Conservation (phyloP, 306 rosid genomes). For the Corylus avellana region DNA sequence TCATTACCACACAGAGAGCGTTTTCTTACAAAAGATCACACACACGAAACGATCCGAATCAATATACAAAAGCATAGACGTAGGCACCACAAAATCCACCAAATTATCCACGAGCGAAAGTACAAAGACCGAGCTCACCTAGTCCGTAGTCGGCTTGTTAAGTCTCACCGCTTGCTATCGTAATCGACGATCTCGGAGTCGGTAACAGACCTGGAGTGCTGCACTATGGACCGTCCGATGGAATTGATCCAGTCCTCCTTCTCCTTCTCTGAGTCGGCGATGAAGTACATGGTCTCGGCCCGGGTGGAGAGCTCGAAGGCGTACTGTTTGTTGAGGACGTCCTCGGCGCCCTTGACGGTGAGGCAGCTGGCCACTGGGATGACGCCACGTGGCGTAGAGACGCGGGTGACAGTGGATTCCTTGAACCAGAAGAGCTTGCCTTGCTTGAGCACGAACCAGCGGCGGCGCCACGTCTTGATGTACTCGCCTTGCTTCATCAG, state of each 20-base stretch:
- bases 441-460: slow-evolving; percentile 44
- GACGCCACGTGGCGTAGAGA: slow-evolving; percentile 30
- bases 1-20: slow-evolving; percentile 5
- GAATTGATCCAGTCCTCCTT: slow-evolving; percentile 54
- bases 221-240: slow-evolving; percentile 54
- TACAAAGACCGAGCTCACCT: slow-evolving; percentile 17
- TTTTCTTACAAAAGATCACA: neutral
- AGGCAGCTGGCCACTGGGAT: slow-evolving; percentile 37
- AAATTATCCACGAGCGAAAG: slow-evolving; percentile 11
- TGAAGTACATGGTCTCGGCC: slow-evolving; percentile 42
- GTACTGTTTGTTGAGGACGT: slow-evolving; percentile 37
- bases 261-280: slow-evolving; percentile 42
- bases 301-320: slow-evolving; percentile 44
- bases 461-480: slow-evolving; percentile 46
- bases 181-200: slow-evolving; percentile 54
- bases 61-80: neutral
- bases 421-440: slow-evolving; percentile 48
- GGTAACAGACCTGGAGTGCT: slow-evolving; percentile 51
- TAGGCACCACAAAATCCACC: neutral
- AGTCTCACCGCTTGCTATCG: slow-evolving; percentile 32
- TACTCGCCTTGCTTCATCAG: slow-evolving; percentile 42
- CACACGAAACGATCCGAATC: neutral
- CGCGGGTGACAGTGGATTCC: slow-evolving; percentile 23
- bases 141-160: neutral
- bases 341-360: slow-evolving; percentile 43